Evolutionary conservation across 2,329 filamentous ascomycete genomes (phyloP), one percentile per base, ranked within the genome.

Genomic region (Dactylellina leptospora): DNA sequence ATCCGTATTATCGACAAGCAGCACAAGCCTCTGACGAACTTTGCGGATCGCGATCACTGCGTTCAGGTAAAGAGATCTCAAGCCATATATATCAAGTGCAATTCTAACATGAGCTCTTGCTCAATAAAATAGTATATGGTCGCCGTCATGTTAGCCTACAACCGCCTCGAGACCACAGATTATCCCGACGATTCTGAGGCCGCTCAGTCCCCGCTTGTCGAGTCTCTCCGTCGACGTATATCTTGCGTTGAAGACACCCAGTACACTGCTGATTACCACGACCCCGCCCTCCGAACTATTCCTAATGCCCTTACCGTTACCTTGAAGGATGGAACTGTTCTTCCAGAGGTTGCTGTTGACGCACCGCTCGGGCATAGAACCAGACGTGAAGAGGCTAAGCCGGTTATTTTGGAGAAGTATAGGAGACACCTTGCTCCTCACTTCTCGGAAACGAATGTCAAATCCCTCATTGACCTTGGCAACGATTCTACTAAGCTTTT

Each of bases 1-100:
- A 87, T 99, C 80, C 92, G 95, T 78, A 99, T 99, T 83, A 99
- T 99, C 78, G 95, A 99, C 87, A 99, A 99, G 86, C 95, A 99
- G 83, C 96, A 96, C 86, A 97, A 97, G 87, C 89, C 93, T 77
- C 96, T 99, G 91, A 93, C 97, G 85, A 99, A 99, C 88, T 99
- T 97, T 79, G 95, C 95, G 79, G 95, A 99, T 83, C 92, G 95
- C 79, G 95, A 99, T 82, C 95, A 99, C 86, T 99, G 95, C 83
- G 93, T 99, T 77, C 95, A 97, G 84, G 83, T 84, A 78, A 73
- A 79, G 59, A n/a, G n/a, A n/a, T n/a, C n/a, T n/a, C n/a, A n/a
- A n/a, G n/a, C n/a, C n/a, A n/a, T n/a, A n/a, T n/a, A n/a, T n/a
- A n/a, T n/a, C n/a, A n/a, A n/a, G n/a, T n/a, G n/a, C n/a, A n/a